Conservation (phyloP, 441 rosid genomes). For the Eugenia klotzschiana region DNA sequence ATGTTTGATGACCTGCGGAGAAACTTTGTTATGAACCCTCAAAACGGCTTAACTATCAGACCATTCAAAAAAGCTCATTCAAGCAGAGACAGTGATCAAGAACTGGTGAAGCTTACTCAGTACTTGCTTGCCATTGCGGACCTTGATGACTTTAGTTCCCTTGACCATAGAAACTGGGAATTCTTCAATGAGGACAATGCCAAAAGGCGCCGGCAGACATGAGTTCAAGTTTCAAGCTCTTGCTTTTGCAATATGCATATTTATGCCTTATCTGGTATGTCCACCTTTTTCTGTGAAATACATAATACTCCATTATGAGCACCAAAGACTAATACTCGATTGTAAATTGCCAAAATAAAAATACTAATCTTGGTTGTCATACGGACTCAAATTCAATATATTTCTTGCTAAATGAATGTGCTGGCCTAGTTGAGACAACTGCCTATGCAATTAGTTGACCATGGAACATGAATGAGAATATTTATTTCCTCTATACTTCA, state of each 20-base stretch:
- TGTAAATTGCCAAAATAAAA: background rate
- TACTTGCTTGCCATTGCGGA: slow-evolving; percentile 85
- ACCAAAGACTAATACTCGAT: background rate
- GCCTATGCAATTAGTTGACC: background rate
- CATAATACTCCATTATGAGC: background rate
- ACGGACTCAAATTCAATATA: background rate
- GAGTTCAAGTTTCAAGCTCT: background rate
- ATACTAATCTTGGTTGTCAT: background rate
- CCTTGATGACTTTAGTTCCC: slow-evolving; percentile 50
- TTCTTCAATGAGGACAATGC: slow-evolving; percentile 35
- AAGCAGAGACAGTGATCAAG: slow-evolving; percentile 71
- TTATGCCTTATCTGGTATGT: background rate
- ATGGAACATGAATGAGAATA: background rate
- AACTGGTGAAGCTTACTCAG: slow-evolving; percentile 72
- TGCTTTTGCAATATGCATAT: background rate
- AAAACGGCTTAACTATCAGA: slow-evolving; percentile 71
- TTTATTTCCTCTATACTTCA: background rate
- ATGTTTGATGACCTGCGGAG: slow-evolving; percentile 88
- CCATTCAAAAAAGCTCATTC: slow-evolving; percentile 88
- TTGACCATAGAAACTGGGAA: slow-evolving; percentile 76
- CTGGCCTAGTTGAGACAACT: background rate
- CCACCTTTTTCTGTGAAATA: background rate
- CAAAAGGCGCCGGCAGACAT: slow-evolving; percentile 65
- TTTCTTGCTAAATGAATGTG: background rate
- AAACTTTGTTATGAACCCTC: slow-evolving; percentile 92